These are phyloP conservation scores for Cytospora chrysosperma DNA, from an alignment of 2,329 filamentous ascomycete genomes.

Conservation along the genomic window DNA sequence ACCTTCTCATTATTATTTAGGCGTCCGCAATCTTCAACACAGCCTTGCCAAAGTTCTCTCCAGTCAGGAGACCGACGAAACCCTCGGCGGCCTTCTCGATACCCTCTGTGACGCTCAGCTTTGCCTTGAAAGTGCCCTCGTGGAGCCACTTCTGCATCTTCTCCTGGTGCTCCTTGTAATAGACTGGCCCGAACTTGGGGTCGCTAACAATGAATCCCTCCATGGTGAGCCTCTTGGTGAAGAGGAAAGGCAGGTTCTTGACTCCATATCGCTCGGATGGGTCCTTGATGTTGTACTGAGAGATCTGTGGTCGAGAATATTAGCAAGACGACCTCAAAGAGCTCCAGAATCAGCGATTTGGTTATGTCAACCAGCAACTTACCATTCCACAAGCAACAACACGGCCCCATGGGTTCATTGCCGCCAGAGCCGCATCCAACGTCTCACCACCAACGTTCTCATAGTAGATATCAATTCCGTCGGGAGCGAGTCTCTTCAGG, in stretches of 20 bases:
- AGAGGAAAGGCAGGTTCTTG: conserved; percentile 62
- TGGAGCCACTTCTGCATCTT: conserved; percentile 73
- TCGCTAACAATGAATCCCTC: conserved; percentile 75
- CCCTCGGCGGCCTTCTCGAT: conserved; percentile 76
- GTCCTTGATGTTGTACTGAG: conserved; percentile 65
- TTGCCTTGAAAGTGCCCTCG: conserved; percentile 72
- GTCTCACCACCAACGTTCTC: conserved; percentile 56
- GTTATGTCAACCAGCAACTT: conserved; percentile 27
- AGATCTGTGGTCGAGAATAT: conserved; percentile 53
- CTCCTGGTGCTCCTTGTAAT: conserved; percentile 70
- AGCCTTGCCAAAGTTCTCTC: conserved; percentile 85
- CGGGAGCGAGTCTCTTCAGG: conserved; percentile 66
- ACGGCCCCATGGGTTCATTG: conserved; percentile 61
- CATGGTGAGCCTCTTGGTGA: conserved; percentile 69
- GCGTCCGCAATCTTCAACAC: conserved; percentile 58
- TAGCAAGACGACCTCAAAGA: neutral
- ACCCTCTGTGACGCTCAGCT: conserved; percentile 66
- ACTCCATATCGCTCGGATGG: conserved; percentile 60
- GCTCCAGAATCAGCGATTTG: neutral
- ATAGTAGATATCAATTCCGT: conserved; percentile 71
- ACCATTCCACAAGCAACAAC: conserved; percentile 65
- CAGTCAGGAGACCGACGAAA: conserved; percentile 70
- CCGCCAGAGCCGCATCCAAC: conserved; percentile 44
- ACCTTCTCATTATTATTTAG: neutral
- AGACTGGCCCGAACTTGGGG: conserved; percentile 63